Evolutionary conservation across 768 basidiomycete species (phyloP), one percentile per base, ranked within the genome.

Genomic region (Rhizopogon sp.): DNA sequence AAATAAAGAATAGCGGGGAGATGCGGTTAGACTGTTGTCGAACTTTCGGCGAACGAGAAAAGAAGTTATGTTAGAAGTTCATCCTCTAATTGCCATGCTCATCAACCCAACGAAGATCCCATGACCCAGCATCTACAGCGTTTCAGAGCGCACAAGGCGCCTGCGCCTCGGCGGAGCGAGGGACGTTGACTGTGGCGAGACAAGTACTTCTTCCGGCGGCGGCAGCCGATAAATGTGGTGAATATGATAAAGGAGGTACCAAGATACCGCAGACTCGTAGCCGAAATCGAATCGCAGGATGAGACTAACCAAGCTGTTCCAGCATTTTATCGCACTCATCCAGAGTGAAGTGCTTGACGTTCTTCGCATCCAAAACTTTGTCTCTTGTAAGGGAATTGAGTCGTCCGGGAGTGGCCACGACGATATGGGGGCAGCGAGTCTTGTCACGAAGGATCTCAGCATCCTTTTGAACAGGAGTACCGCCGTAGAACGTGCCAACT

Each of bases 271-370:
- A 63, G 66, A 64, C 51, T 71, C 68, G 76, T 75, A 76, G 82
- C 81, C 81, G 79, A 87, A 87, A 84, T 78, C 81, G 86, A 80
- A 86, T 74, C 46, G 46, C 46, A 57, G 63, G 66, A 62, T 66
- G 61, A 64, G 83, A 99, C 97, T 98, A 92, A 99, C 97, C 97
- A 79, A 99, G 94, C 85, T 94, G 90, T 83, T 99, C 97, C 71
- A 99, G 89, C 93, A 99, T 98, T 85, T 99, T 99, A 83, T 99
- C 97, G 83, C 97, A 99, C 79, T 99, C 97, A 83, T 99, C 97
- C 72, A 99, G 79, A 55, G 97, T 94, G 75, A 99, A 99, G 79
- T 98, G 96, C 77, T 98, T 98, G 73, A 98, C 93, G 67, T 91
- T 87, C 75, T 90, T 90, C 60, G 91, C 90, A 69, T 97, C 93